Conservation (phyloP, 306 rosid species). For the Rosa persica region DNA sequence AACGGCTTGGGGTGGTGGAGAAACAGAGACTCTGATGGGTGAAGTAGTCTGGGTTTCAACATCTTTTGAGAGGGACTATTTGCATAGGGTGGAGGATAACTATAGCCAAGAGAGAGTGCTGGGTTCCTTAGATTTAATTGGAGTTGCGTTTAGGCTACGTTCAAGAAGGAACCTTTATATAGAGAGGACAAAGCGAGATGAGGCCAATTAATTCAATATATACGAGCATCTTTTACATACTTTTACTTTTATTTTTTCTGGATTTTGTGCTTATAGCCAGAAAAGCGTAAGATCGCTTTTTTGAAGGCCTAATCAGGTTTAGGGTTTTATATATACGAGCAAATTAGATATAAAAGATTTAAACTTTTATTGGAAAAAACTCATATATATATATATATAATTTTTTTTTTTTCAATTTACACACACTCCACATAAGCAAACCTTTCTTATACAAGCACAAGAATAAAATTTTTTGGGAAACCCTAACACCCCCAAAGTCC, state of each 20-base stretch:
- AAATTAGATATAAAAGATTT: no score
- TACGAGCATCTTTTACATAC: neutral
- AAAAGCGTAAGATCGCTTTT: no score
- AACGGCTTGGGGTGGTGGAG: slow-evolving; percentile 31
- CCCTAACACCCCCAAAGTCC: no score
- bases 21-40: slow-evolving; percentile 11
- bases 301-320: no score
- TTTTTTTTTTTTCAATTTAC: no score
- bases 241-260: neutral
- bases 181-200: neutral
- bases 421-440: no score
- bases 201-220: neutral
- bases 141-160: neutral
- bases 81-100: neutral
- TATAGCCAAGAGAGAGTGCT: neutral
- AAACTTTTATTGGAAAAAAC: no score
- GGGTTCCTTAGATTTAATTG: neutral
- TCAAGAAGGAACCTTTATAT: neutral
- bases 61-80: slow-evolving; percentile 6
- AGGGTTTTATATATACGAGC: no score
- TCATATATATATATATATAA: no score
- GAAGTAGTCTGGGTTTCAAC: slow-evolving; percentile 30
- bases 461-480: no score
- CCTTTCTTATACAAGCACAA: no score
- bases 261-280: neutral